These are phyloP conservation scores for Cordia subcordata DNA, from an alignment of 257 asterid species.

Conservation along the genomic window DNA sequence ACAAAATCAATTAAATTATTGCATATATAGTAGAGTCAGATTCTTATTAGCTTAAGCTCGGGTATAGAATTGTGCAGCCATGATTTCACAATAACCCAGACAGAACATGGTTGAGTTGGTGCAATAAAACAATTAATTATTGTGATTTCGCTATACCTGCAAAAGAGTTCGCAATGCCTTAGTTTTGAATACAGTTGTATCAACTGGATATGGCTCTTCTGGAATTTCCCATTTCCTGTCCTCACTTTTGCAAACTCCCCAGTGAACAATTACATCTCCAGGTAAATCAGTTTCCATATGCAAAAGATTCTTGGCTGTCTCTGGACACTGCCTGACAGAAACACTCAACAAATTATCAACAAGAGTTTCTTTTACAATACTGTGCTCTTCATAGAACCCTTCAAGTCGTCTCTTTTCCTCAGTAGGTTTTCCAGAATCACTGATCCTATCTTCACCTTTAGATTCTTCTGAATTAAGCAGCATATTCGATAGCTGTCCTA, in stretches of 20 bases:
- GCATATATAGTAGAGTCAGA: no score
- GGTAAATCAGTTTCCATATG: conserved; percentile 81
- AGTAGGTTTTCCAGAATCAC: conserved; percentile 19
- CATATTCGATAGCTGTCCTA: conserved; percentile 58
- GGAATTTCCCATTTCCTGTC: conserved; percentile 77
- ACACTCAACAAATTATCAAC: conserved; percentile 47
- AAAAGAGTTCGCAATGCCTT: conserved; percentile 74
- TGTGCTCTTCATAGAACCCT: conserved; percentile 70
- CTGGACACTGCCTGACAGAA: conserved; percentile 49
- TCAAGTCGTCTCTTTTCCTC: conserved; percentile 39
- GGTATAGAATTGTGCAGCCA: no score
- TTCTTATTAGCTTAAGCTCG: no score
- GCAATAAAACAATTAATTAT: background rate
- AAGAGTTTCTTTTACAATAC: conserved; percentile 54
- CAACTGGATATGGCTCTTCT: conserved; percentile 68
- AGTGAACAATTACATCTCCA: conserved; percentile 78
- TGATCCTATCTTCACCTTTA: conserved; percentile 30
- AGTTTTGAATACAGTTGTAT: conserved; percentile 63
- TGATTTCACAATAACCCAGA: background rate
- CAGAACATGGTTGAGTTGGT: background rate
- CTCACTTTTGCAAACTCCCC: conserved; percentile 81
- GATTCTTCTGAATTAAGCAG: conserved; percentile 47
- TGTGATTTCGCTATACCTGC: conserved; percentile 43
- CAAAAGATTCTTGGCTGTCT: conserved; percentile 49
- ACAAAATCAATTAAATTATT: no score